phyloP scores from a whole-genome alignment of 2,329 filamentous ascomycete genomes.

The Chaetomium sp. region DNA sequence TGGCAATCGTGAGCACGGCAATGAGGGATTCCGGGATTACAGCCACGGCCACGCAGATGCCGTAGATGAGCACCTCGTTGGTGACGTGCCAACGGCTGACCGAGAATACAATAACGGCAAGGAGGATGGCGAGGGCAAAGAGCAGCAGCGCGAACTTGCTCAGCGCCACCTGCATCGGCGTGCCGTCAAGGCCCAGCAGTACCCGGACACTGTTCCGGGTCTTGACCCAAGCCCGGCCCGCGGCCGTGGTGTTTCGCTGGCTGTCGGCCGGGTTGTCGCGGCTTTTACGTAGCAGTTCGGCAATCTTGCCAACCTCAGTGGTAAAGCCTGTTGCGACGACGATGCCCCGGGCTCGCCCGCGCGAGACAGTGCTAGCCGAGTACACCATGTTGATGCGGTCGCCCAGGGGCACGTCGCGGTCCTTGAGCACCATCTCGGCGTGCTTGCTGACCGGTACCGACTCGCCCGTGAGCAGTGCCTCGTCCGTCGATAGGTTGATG shows the following conservation, averaged over 20 bases:
- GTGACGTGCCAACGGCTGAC: slow-evolving; percentile 36
- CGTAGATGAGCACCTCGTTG: slow-evolving; percentile 42
- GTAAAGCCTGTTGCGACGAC: slow-evolving; percentile 62
- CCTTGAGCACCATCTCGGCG: slow-evolving; percentile 46
- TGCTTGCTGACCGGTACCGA: slow-evolving; percentile 63
- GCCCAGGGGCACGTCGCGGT: slow-evolving; percentile 53
- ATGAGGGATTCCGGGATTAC: slow-evolving; percentile 52
- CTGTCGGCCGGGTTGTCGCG: slow-evolving; percentile 34
- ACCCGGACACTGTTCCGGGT: slow-evolving; percentile 27
- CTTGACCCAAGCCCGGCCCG: slow-evolving; percentile 20
- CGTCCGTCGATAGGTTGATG: slow-evolving; percentile 71
- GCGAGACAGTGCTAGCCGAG: slow-evolving; percentile 65
- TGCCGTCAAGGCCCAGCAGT: slow-evolving; percentile 50
- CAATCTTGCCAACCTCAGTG: slow-evolving; percentile 53
- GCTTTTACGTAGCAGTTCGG: slow-evolving; percentile 47
- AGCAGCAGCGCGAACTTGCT: slow-evolving; percentile 61
- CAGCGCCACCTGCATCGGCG: slow-evolving; percentile 60
- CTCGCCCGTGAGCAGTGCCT: slow-evolving; percentile 68
- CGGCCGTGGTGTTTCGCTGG: slow-evolving; percentile 8
- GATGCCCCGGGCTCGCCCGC: slow-evolving; percentile 62
- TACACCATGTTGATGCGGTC: slow-evolving; percentile 67
- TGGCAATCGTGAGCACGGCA: slow-evolving; percentile 58
- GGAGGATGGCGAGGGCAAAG: slow-evolving; percentile 48
- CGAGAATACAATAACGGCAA: slow-evolving; percentile 38
- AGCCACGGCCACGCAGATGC: slow-evolving; percentile 43